These are phyloP conservation scores for Naganishia kalamii DNA, from an alignment of 768 basidiomycete species.

Conservation along the genomic window DNA sequence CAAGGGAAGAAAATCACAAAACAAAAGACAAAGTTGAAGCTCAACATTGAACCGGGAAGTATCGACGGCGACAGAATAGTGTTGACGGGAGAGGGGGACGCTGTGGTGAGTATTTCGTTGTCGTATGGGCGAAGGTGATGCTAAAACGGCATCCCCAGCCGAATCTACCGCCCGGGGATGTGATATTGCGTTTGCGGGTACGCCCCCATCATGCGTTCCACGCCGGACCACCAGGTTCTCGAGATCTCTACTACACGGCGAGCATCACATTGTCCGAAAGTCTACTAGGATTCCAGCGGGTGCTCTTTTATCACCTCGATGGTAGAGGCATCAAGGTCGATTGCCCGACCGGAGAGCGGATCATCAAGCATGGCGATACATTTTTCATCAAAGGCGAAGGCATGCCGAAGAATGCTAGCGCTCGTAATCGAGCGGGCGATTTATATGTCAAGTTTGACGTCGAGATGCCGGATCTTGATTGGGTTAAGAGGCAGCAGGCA, in stretches of 20 bases:
- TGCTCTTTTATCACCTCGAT: conserved; percentile 84
- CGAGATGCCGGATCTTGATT: conserved; percentile 78
- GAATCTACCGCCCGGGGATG: conserved; percentile 77
- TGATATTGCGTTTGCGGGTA: conserved; percentile 71
- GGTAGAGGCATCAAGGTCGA: conserved; percentile 79
- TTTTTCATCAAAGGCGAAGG: conserved; percentile 77
- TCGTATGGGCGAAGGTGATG: not conserved
- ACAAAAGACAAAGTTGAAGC: conserved; percentile 83
- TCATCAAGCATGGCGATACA: conserved; percentile 66
- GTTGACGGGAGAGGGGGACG: conserved; percentile 84
- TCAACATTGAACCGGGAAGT: conserved; percentile 82
- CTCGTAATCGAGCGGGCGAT: conserved; percentile 53
- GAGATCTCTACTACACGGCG: conserved; percentile 70
- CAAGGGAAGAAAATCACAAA: conserved; percentile 76
- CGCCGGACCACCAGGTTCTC: conserved; percentile 50
- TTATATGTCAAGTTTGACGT: conserved; percentile 74
- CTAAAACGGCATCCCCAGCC: conserved; percentile 53
- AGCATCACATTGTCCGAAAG: conserved; percentile 89
- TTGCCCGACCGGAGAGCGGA: conserved; percentile 53
- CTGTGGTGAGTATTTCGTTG: conserved; percentile 57
- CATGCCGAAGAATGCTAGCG: conserved; percentile 56
- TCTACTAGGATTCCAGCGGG: conserved; percentile 85
- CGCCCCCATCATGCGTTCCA: conserved; percentile 71
- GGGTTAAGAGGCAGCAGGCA: conserved; percentile 49
- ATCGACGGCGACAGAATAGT: conserved; percentile 74